A percentile compares a stretch with the other conserved stretches of the same genome.
Conservation (phyloP, 352 stramenopile species). For the Phytopythium chamaehyphon region DNA sequence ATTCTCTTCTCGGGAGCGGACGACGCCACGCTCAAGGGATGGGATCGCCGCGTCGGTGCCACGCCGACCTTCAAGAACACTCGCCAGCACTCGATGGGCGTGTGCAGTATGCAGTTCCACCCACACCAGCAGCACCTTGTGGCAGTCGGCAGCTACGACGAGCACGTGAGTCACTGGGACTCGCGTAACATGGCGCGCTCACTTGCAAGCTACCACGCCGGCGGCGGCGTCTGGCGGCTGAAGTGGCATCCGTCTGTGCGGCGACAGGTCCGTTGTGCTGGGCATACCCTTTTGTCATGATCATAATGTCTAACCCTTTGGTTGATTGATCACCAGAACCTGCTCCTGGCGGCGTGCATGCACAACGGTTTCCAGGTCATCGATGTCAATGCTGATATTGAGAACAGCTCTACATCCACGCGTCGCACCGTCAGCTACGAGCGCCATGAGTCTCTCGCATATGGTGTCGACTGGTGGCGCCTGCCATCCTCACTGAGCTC, state of each 20-base stretch:
- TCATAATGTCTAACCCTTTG: not conserved
- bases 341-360: conserved; percentile 80
- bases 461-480: conserved; percentile 81
- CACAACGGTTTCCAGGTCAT: conserved; percentile 86
- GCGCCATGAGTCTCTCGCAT: conserved; percentile 72
- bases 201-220: conserved; percentile 38
- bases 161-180: conserved; percentile 78
- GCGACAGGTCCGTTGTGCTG: conserved; percentile 35
- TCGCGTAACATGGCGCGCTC: conserved; percentile 53
- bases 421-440: conserved; percentile 33
- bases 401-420: conserved; percentile 12
- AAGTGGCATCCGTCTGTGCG: conserved; percentile 67
- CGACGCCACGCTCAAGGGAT: conserved; percentile 74
- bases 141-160: conserved; percentile 83
- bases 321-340: conserved; percentile 46
- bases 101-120: conserved; percentile 86
- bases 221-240: conserved; percentile 77
- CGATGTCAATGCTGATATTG: conserved; percentile 6
- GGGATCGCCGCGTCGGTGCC: conserved; percentile 48
- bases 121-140: conserved; percentile 56
- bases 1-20: conserved; percentile 79
- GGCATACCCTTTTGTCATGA: conserved; percentile 2
- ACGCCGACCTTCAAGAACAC: conserved; percentile 53
- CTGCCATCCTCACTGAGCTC: conserved; percentile 31
- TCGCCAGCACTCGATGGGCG: conserved; percentile 70